Evolutionary conservation across 1,139 yeast genomes (phyloP), one percentile per base, ranked within the genome.

Genomic region (Trichomonascaceae sp.): DNA sequence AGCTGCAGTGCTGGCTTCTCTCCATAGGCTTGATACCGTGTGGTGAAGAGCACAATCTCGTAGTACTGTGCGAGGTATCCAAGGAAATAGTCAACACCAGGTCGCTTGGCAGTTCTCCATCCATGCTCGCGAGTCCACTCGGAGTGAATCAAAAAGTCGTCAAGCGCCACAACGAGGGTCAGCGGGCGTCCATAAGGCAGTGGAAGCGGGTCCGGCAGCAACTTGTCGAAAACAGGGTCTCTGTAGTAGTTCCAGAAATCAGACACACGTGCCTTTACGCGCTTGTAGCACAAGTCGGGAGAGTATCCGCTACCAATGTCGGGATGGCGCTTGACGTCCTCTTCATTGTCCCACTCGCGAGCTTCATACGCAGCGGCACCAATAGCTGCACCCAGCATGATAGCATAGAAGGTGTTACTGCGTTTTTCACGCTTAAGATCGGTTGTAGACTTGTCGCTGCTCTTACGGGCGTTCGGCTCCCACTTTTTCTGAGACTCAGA

Each of bases 101-200:
- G 98, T 64, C 99, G 81, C 67, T 92, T 92, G 29, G 94, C 97
- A 15, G 97, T 89, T 64, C 93, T 76, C 99, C 99, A 89, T 35
- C 98, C 98, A 54, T 76, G 70, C 57, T 82, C 75, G 46, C 85
- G 75, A 40, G 81, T 74, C 98, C 98, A 89, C 41, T 78, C 82
- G 31, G 93, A 77, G 59, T 89, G 95, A 41, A 87, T 74, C 55
- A 89, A 69, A 42, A 89, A 65, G 53, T 89, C 98, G 47, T 89
- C 98, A 50, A 89, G 69, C 17, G 85, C 78, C 45, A 89, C 61
- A 4, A 89, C 96, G 46, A 89, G 66, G 3, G 99, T 89, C 55
- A 81, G 64, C 27, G 96, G 95, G 53, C 95, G 78, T 53, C 89
- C 81, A 59, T 87, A 89, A 37, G 93, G 93, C 50, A 84, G 93